phyloP scores from a whole-genome alignment of 768 basidiomycete genomes.

The Mycena galericulata region DNA sequence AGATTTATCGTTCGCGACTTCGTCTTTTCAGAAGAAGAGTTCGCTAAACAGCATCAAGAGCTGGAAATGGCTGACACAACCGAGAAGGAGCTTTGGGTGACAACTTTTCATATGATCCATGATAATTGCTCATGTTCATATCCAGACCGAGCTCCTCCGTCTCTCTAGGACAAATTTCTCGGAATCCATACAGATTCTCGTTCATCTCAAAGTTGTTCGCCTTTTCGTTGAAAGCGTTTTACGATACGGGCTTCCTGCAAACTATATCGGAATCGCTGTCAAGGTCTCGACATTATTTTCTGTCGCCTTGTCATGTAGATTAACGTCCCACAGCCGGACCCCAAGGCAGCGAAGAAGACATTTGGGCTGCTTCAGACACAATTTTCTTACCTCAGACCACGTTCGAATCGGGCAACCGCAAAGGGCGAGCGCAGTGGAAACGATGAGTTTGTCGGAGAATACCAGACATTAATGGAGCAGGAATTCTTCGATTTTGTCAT shows the following conservation, averaged over 20 bases:
- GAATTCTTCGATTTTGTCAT: conserved; percentile 96
- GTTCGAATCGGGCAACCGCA: conserved; percentile 64
- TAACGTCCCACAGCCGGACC: conserved; percentile 73
- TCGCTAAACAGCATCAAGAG: conserved; percentile 85
- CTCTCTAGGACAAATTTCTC: conserved; percentile 96
- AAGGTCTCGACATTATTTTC: conserved; percentile 62
- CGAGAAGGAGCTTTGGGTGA: conserved; percentile 97
- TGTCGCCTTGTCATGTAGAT: conserved; percentile 5
- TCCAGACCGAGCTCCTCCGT: conserved; percentile 91
- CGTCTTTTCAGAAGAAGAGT: conserved; percentile 84
- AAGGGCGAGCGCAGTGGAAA: conserved; percentile 55
- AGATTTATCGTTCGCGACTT: conserved; percentile 98
- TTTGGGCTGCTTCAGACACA: conserved; percentile 79
- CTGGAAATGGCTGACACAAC: conserved; percentile 82
- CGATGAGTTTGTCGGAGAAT: conserved; percentile 90
- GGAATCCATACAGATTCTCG: conserved; percentile 93
- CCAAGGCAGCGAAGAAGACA: conserved; percentile 85
- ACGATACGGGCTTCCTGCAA: conserved; percentile 94
- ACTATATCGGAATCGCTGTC: conserved; percentile 84
- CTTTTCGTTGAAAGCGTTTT: conserved; percentile 96
- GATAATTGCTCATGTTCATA: background rate
- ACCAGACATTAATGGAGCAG: conserved; percentile 92
- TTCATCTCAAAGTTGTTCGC: conserved; percentile 92
- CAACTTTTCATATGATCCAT: conserved; percentile 35
- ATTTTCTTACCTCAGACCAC: conserved; percentile 85